Evolutionary conservation across 2,329 filamentous ascomycete genomes (phyloP).

Genomic region (Dactylellina sp.): DNA sequence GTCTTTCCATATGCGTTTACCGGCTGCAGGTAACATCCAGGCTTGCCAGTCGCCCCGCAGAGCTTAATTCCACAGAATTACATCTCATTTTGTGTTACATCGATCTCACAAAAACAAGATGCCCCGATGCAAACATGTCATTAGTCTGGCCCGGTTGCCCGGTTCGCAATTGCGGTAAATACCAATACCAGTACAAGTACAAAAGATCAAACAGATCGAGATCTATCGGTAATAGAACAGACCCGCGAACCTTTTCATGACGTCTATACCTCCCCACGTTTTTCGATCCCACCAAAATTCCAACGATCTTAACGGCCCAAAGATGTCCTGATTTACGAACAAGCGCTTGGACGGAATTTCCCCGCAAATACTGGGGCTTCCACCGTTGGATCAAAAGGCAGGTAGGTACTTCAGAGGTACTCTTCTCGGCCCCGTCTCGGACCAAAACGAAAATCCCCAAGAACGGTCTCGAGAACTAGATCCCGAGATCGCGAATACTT

Average conservation of each 20-base stretch:
- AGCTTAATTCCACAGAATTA: not conserved
- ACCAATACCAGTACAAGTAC: too few species aligned
- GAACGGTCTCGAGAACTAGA: not conserved
- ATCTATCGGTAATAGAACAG: too few species aligned
- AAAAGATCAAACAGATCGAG: too few species aligned
- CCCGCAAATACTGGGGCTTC: constrained; percentile 9
- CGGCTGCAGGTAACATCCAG: not conserved
- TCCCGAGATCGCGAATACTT: not conserved
- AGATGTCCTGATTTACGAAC: constrained; percentile 3
- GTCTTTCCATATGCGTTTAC: not conserved
- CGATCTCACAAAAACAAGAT: not conserved
- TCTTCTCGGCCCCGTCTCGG: not conserved
- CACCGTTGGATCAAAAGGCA: not conserved
- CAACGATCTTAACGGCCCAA: constrained; percentile 7
- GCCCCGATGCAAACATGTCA: too few species aligned
- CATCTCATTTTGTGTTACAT: not conserved
- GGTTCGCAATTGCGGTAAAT: too few species aligned
- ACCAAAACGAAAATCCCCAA: not conserved
- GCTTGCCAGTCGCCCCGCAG: constrained; percentile 10
- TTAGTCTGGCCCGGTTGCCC: too few species aligned
- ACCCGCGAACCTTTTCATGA: constrained; percentile 4
- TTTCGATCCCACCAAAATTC: constrained; percentile 3
- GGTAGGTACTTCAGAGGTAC: constrained; percentile 16
- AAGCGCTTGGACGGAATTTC: not conserved
- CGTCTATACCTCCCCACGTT: constrained; percentile 7